A percentile compares a stretch with the other conserved stretches of the same genome.
phyloP scores from a whole-genome alignment of 2,329 filamentous ascomycete genomes.

The Aaosphaeria arxii region DNA sequence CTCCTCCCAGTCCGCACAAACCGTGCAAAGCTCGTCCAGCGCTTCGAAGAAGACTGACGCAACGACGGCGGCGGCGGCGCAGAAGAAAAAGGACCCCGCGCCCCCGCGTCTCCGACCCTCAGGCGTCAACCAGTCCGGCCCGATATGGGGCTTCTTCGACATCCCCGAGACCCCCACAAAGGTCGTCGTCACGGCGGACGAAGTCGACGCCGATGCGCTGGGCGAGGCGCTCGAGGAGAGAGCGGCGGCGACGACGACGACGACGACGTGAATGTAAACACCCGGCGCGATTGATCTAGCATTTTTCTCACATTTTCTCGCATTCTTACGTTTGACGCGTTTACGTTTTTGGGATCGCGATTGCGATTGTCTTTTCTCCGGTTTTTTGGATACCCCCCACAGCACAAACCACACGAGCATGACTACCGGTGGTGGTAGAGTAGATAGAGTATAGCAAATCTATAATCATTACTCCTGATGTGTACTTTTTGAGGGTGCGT shows the following conservation, averaged over 20 bases:
- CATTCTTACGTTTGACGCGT: neutral
- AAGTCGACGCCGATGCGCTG: slow-evolving; percentile 38
- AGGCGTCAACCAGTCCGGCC: slow-evolving; percentile 38
- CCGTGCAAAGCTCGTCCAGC: neutral
- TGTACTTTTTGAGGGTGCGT: too few species aligned
- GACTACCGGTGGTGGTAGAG: too few species aligned
- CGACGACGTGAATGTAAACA: too few species aligned
- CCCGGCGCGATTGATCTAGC: too few species aligned
- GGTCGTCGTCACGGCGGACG: slow-evolving; percentile 31
- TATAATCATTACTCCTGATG: too few species aligned
- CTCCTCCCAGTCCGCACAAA: slow-evolving; percentile 1
- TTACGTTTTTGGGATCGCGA: neutral
- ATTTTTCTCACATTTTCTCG: neutral
- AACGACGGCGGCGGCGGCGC: neutral
- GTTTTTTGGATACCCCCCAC: neutral
- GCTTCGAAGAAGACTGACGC: neutral
- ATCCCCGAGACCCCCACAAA: slow-evolving; percentile 30
- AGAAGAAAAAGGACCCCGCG: slow-evolving; percentile 5
- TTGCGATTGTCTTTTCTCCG: neutral
- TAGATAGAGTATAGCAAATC: too few species aligned
- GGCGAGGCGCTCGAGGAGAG: slow-evolving; percentile 27
- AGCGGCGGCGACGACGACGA: too few species aligned
- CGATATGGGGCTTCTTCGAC: slow-evolving; percentile 39
- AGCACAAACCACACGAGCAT: too few species aligned
- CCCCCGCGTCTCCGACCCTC: slow-evolving; percentile 20